Evolutionary conservation across 129 eudicot genomes (phyloP), one percentile per base, ranked within the genome.

Genomic region (Centaurea solstitialis): DNA sequence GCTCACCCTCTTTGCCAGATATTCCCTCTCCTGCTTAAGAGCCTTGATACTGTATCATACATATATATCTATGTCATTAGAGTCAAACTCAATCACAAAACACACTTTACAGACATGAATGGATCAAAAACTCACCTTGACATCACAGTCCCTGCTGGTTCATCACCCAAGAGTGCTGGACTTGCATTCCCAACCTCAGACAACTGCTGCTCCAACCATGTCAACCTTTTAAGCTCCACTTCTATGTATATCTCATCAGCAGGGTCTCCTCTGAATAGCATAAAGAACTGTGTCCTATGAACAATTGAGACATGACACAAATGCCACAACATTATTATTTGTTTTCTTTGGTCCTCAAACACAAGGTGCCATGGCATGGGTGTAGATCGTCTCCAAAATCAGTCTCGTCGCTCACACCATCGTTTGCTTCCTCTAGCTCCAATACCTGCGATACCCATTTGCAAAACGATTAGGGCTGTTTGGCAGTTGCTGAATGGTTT

Each of bases 141-240:
- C 59, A 94, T 47, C 28, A 95, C 94, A 18, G 91, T 74, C 82
- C 89, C 85, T 0, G 98, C 89, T 57, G 99, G 98, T 59, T 95
- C 99, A 86, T 95, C 97, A 43, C 99, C 90, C 72, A 95, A 75
- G 68, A 93, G 99, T 30, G 99, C 97, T 3, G 99, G 98, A 87
- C 99, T 95, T 62, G 99, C 98, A 74, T 95, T 95, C 18, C 99
- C 99, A 28, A 95, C 86, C 75, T 91, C 99, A 0, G 96, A 91
- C 47, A 96, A 81, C 65, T 96, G 94, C 68, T 93, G 99, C 64
- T 96, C 98, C 73, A 96, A 82, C 99, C 99, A 96, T 35, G 91
- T 91, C 76, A 96, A 62, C 86, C 99, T 85, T 84, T 92, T 89
- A 6, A 96, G 93, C 75, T 96, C 99, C 21, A 96, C 99, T 82